These are phyloP conservation scores for Vinca major DNA, from an alignment of 305 asterid species.

Conservation along the genomic window DNA sequence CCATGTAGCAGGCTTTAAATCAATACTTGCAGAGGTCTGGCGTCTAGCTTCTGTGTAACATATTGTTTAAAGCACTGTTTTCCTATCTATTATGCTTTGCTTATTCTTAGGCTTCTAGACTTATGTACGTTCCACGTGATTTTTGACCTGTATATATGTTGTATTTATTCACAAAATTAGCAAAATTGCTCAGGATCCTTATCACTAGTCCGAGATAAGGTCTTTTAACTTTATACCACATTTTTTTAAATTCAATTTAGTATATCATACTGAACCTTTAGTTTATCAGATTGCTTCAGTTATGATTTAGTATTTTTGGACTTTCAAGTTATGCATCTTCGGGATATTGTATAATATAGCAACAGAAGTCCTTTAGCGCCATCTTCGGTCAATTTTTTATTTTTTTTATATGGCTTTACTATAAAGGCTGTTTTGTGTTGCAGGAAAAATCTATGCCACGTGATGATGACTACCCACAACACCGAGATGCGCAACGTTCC, in stretches of 20 bases:
- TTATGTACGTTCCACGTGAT: background rate
- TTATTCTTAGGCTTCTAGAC: background rate
- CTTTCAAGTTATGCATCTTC: background rate
- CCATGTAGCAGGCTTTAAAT: background rate
- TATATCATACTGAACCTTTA: background rate
- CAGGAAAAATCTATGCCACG: slow-evolving; percentile 71
- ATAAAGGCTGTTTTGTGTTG: slow-evolving; percentile 30
- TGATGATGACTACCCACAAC: slow-evolving; percentile 46
- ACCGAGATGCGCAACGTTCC: slow-evolving; percentile 43
- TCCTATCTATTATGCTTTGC: background rate
- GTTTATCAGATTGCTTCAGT: background rate
- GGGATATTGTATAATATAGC: background rate
- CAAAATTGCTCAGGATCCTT: background rate
- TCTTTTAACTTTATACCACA: background rate
- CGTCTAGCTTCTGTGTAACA: background rate
- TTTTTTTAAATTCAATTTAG: background rate
- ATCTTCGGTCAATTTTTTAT: background rate
- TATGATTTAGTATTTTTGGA: background rate
- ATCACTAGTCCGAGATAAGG: background rate
- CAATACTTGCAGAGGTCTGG: background rate
- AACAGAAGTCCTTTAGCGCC: background rate
- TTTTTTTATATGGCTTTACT: slow-evolving; percentile 10
- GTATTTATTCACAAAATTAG: background rate
- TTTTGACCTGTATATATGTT: background rate
- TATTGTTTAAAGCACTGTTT: background rate